Percentiles rank a stretch among this genome's conserved stretches.
Conservation (phyloP, 2,329 filamentous ascomycete genomes). For the Aspergillus ochraceus region DNA sequence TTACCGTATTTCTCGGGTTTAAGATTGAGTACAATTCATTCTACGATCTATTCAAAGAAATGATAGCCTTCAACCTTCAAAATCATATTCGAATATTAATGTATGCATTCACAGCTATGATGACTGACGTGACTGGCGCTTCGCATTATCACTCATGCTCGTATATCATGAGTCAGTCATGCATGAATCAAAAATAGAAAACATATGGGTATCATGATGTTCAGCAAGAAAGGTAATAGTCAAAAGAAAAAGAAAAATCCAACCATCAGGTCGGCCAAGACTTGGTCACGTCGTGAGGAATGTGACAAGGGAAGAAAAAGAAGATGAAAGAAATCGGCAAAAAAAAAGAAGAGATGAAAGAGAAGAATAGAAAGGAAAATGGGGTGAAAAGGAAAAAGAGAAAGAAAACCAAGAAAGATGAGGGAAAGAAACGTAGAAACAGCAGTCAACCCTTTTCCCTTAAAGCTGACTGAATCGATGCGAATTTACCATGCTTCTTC, state of each 20-base stretch:
- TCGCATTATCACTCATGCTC: background rate
- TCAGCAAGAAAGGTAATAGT: constrained; percentile 1
- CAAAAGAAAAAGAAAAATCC: background rate
- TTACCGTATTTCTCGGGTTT: no score
- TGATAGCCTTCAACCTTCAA: background rate
- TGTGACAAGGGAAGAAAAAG: background rate
- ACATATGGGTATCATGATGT: constrained; percentile 29
- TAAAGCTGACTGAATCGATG: background rate
- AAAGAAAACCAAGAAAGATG: background rate
- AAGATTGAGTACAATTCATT: no score
- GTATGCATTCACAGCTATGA: background rate
- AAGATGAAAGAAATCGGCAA: background rate
- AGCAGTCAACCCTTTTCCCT: background rate
- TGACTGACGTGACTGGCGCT: background rate
- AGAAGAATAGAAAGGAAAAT: background rate
- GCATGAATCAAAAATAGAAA: constrained; percentile 15
- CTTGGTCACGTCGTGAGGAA: background rate
- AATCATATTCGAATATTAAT: background rate
- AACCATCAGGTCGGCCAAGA: background rate
- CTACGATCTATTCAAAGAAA: background rate
- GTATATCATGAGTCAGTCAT: constrained; percentile 5
- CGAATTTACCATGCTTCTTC: constrained; percentile 43
- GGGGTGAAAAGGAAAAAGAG: background rate
- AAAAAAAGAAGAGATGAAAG: background rate
- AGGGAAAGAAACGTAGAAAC: background rate